Conservation (phyloP, 768 basidiomycete genomes). For the Psilocybe cyanescens region DNA sequence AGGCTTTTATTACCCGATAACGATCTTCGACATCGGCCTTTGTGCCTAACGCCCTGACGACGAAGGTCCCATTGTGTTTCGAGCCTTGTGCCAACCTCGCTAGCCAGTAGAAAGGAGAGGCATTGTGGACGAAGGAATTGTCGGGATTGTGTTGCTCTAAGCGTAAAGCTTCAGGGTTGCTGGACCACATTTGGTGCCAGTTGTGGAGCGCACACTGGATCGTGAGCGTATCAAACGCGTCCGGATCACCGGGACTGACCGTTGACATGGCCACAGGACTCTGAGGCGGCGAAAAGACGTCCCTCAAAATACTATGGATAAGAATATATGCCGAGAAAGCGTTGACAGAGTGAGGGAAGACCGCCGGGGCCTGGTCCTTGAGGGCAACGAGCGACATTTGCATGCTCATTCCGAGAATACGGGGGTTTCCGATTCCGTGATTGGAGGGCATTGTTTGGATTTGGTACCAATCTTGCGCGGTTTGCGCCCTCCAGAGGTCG, state of each 20-base stretch:
- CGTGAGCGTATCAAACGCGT: constrained; percentile 24
- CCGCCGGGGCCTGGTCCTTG: constrained; percentile 33
- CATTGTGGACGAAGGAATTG: constrained; percentile 44
- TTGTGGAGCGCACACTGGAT: constrained; percentile 59
- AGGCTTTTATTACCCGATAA: constrained; percentile 51
- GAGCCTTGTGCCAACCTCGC: constrained; percentile 57
- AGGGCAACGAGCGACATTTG: constrained; percentile 38
- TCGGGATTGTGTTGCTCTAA: constrained; percentile 31
- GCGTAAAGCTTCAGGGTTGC: constrained; percentile 36
- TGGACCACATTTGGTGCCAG: constrained; percentile 62
- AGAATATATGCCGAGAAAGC: constrained; percentile 50
- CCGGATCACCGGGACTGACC: constrained; percentile 5
- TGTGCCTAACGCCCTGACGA: constrained; percentile 17
- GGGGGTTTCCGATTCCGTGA: constrained; percentile 38
- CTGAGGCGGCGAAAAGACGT: constrained; percentile 33
- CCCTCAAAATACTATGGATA: constrained; percentile 48
- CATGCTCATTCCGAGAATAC: constrained; percentile 43
- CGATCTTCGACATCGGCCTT: constrained; percentile 36
- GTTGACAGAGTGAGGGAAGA: constrained; percentile 34
- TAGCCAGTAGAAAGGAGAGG: constrained; percentile 67
- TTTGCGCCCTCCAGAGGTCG: constrained; percentile 53
- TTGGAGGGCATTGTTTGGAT: constrained; percentile 42
- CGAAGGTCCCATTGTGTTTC: constrained; percentile 48
- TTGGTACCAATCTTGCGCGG: constrained; percentile 52
- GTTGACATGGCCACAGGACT: background rate